These are phyloP conservation scores for Mucor mucedo DNA, from an alignment of 371 early-diverging fungal species.

Conservation along the genomic window DNA sequence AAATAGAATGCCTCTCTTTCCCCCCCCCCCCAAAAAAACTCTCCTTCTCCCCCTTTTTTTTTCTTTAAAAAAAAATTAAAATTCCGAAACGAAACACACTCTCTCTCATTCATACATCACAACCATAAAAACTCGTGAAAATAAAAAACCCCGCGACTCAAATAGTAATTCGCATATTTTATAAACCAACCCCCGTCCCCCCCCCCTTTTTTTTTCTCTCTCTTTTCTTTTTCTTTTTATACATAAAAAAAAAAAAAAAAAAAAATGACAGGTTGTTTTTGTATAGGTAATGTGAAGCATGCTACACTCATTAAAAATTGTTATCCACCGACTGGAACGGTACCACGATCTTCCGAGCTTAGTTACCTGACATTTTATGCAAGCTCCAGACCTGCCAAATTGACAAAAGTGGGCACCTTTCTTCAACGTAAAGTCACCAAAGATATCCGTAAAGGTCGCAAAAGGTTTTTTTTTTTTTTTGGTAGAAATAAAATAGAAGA, in stretches of 20 bases:
- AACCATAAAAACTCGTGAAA: background rate
- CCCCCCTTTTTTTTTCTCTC: background rate
- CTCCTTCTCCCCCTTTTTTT: no score
- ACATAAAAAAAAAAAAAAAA: no score
- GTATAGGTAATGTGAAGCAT: slow-evolving; percentile 72
- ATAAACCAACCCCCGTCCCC: no score
- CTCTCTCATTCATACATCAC: background rate
- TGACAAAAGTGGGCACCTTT: slow-evolving; percentile 87
- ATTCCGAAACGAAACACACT: background rate
- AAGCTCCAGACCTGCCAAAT: slow-evolving; percentile 85
- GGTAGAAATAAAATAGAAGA: no score
- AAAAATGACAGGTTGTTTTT: slow-evolving; percentile 18
- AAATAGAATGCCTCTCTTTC: no score
- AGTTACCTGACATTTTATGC: slow-evolving; percentile 91
- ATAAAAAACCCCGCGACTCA: slow-evolving; percentile 4
- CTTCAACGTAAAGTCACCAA: slow-evolving; percentile 72
- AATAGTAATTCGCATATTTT: background rate
- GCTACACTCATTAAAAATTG: slow-evolving; percentile 87
- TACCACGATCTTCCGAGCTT: slow-evolving; percentile 80
- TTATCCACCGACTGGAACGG: slow-evolving; percentile 84
- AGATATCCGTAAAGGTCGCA: slow-evolving; percentile 68
- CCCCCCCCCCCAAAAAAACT: no score
- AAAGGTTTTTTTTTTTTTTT: slow-evolving; percentile 38
- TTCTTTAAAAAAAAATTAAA: background rate
- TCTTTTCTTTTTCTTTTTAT: background rate